Base-by-base conservation (phyloP, 225 moss, liverwort and hornwort species). In the Takakia lepidozioides region DNA sequence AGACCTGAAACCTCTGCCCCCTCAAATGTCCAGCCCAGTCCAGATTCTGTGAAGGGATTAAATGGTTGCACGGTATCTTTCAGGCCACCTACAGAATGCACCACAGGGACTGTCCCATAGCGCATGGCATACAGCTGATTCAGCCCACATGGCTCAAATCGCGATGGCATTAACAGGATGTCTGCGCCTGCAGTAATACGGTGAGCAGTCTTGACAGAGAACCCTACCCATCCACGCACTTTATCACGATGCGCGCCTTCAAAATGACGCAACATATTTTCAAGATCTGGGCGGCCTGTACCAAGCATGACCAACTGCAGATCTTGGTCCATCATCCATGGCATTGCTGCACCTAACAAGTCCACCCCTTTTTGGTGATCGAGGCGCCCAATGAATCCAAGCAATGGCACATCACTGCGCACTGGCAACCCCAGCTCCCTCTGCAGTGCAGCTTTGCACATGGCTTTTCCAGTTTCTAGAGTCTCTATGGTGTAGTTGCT, bases 61-160 rank as follows among this genome's bases (percentile, higher is more conserved):
- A 88, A 88, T 24, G 74, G 62, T 13, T 78, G 72, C 27, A 88
- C 87, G 0, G 87, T 88, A 29, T 88, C 87, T 51, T 58, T 84
- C 60, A 84, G 30, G 19, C 87, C 87, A 25, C 87, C 87, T 0
- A 88, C 87, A 3, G 78, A 60, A 27, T 88, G 87, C 47, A 88
- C 87, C 24, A 84, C 78, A 2, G 87, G 87, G 22, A 88, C 72
- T 0, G 87, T 84, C 0, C 87, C 87, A 22, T 81, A 88, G 0
- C 67, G 80, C 87, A 88, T 88, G 5, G 81, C 84, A 34, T 88
- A 88, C 15, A 88, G 61, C 55, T 88, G 87, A 49, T 88, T 88
- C 11, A 88, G 56, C 0, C 87, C 87, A 63, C 87, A 88, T 0
- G 87, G 87, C 29, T 88, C 87, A 34, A 88, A 88, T 9, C 87